Base-by-base conservation (phyloP, 2,329 filamentous ascomycete species). In the Aureobasidium lini region DNA sequence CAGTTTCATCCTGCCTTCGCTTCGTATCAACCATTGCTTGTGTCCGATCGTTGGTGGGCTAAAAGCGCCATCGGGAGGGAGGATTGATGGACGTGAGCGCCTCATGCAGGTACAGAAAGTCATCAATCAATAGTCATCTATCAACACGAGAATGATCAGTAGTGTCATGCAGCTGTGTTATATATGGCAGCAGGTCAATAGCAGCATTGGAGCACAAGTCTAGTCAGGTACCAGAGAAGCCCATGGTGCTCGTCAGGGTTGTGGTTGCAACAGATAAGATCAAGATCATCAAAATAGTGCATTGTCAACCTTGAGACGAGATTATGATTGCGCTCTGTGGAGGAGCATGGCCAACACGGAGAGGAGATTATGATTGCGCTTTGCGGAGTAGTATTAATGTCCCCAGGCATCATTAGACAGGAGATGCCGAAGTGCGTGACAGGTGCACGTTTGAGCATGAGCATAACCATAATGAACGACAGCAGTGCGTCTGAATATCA, bases 131-230 rank as follows among this genome's bases (percentile, higher is more conserved):
- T 37, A 29, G 13, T 46, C 16, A 37, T 46, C 34, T 44, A 46
- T 15, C 16, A 56, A 54, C 29, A 54, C 39, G 37, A 54, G 11
- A 34, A 8, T 11, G 40, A 18, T 16, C 16, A 44, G 40, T 43
- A 54, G 52, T 56, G 52, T 56, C 52, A 56, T 56, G 52, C 52
- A 56, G 42, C 29, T 36, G 23, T 36, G 16, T 36, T 56, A 37
- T 36, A 46, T 37, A 37, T 56, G 52, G 37, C 31, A 54, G 39
- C 37, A 40, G n/a, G 28, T 31, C 47, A 18, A 36, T 15, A 16
- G 40, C 52, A 42, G 28, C 28, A 23, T 11, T 52, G 28, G 29
- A 56, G 40, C 18, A 43, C 36, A 18, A 9, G 11, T 29, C 28
- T 36, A 32, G 52, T 56, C 40, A 56, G 37, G 28, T 42, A 32